Base-by-base conservation (phyloP, 2,329 filamentous ascomycete genomes). In the Ploettnerulaceae sp. region DNA sequence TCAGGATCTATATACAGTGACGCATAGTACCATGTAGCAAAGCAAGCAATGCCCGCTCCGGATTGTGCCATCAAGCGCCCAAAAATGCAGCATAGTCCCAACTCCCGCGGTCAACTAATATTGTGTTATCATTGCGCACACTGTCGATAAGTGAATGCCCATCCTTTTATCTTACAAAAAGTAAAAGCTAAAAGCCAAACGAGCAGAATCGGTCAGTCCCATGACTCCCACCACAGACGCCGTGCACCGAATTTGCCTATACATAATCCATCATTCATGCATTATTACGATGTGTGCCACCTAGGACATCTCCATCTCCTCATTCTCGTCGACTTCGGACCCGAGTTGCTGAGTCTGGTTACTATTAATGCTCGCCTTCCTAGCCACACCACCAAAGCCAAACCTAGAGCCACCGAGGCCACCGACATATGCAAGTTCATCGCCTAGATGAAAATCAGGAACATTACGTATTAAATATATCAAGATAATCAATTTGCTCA, bases 331-430 rank as follows among this genome's bases (percentile, higher is more conserved):
- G 11, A 64, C 68, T 50, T 82, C 79, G 1, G 73, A 78, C 49
- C 57, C 58, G 4, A 77, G 60, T 55, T 74, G 68, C 57, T 78
- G 76, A 3, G 76, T 78, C 55, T 77, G 73, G 49, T 72, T 76
- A 61, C 77, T 81, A 58, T 76, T 72, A 38, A 81, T 67, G 61
- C 79, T 83, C 56, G 74, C 73, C 64, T 83, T 83, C 41, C 79
- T 68, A 17, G 67, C 59, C 42, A 61, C 60, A 35, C 71, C 71
- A n/a, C 68, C 66, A 44, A 67, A 65, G 22, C 72, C 71, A 47
- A 69, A 77, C 14, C 73, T 68, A 20, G 68, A 67, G 20, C 71
- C 71, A 60, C 71, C 69, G 32, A 70, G 60, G 51, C 73, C 76
- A 55, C 71, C 71, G 12, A 73, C 73, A 49, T 72, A 62, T 48